A percentile compares a stretch with the other conserved stretches of the same genome.
phyloP scores from a whole-genome alignment of 164 flowering plant genomes.

The Annona squamosa region DNA sequence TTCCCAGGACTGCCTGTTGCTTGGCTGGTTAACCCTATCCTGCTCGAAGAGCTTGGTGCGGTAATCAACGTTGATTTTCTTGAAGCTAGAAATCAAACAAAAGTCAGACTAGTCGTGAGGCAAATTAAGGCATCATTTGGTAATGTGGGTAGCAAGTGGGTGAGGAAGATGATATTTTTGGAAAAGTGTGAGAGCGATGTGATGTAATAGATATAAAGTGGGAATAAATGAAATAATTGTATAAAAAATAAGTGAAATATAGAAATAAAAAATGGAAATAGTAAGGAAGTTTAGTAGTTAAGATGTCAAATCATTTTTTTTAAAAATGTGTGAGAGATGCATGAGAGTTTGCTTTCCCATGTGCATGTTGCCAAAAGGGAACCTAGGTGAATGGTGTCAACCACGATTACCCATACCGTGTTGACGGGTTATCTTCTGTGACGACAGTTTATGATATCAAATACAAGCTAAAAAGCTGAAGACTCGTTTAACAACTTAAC shows the following conservation, averaged over 20 bases:
- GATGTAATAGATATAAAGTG: neutral
- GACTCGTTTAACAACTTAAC: no score
- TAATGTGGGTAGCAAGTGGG: neutral
- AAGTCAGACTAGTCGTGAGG: neutral
- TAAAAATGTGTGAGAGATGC: neutral
- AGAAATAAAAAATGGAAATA: no score
- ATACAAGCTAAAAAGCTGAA: no score
- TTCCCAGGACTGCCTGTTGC: neutral
- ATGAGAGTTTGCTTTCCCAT: neutral
- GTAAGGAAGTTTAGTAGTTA: no score
- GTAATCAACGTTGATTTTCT: constrained; percentile 25
- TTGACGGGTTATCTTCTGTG: no score
- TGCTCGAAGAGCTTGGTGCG: constrained; percentile 19
- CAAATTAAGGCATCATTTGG: neutral
- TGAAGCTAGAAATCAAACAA: constrained; percentile 24
- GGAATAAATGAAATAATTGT: no score
- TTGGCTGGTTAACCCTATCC: constrained; percentile 23
- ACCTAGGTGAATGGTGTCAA: neutral
- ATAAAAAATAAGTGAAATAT: no score
- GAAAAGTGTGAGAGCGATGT: neutral
- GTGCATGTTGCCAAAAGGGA: neutral
- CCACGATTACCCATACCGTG: neutral
- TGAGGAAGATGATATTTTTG: neutral
- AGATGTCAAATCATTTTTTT: no score
- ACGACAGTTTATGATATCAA: no score